Base-by-base conservation (phyloP, 768 basidiomycete genomes). In the Pisolithus tinctorius region DNA sequence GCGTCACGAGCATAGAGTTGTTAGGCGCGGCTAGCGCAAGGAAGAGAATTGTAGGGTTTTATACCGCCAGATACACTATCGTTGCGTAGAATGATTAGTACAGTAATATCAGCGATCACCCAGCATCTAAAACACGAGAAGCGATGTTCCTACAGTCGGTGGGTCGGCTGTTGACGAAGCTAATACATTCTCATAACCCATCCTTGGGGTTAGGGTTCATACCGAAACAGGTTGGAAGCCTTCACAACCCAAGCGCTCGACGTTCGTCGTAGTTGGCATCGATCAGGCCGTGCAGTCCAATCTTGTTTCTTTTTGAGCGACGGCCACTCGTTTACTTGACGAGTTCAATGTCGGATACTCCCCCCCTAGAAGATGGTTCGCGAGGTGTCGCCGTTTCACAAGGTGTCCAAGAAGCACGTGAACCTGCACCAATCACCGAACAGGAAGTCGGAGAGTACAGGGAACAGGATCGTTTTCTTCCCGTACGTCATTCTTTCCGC, bases 391-490 rank as follows among this genome's bases (percentile, higher is more conserved):
- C 49, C 9, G 20, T 20, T 20, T 37, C 61, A 61, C 71, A 75
- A 55, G 10, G 54, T 10, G 61, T 63, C 14, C 64, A 65, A 41
- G 79, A 80, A 17, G 64, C 80, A 25, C 72, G 78, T 16, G 78
- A 80, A 58, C 77, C 83, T 17, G 73, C 78, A 51, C 84, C 86
- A 38, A 86, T 94, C 59, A 96, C 92, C 2, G 93, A 96, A 58
- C 83, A 89, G 58, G 92, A 95, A 66, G 84, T 95, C 40, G 92
- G 91, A 40, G 92, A 95, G 65, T 96, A 93, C 69, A 79, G 89
- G 60, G 93, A 96, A 68, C 93, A 95, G 66, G 93, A 96, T 71
- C 82, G 93, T 17, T 95, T 88, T 70, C 78, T 95, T n/a, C 93
- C 93, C 16, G 93, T 95, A 63, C 58, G 82, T 72, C 20, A 20